These are phyloP conservation scores for Fusarium pseudonygamai DNA, from an alignment of 2,329 filamentous ascomycete genomes.

Conservation along the genomic window DNA sequence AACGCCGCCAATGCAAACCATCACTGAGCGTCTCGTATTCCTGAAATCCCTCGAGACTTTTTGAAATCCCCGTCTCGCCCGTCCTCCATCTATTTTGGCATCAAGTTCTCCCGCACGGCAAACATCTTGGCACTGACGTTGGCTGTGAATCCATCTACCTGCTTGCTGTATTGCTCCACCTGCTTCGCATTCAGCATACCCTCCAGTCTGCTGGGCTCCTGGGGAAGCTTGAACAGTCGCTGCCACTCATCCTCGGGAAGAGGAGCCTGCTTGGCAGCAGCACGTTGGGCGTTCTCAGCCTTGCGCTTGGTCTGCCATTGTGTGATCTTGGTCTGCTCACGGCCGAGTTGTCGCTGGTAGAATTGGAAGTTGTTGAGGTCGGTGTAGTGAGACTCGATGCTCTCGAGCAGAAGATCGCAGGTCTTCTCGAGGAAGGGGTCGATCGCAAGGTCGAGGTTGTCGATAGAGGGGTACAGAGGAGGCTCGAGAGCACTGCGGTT, in stretches of 20 bases:
- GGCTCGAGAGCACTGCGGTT: slow-evolving; percentile 68
- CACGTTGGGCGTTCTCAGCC: slow-evolving; percentile 88
- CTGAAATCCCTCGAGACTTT: slow-evolving; percentile 42
- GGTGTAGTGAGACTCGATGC: slow-evolving; percentile 97
- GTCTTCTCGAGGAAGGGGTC: slow-evolving; percentile 99
- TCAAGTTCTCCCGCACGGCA: slow-evolving; percentile 79
- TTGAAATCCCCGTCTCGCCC: slow-evolving; percentile 29
- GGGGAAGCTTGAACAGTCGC: slow-evolving; percentile 95
- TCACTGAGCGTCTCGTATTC: slow-evolving; percentile 47
- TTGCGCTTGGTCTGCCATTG: slow-evolving; percentile 98
- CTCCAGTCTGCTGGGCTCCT: slow-evolving; percentile 92
- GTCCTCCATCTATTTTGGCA: slow-evolving; percentile 59
- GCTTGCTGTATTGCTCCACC: slow-evolving; percentile 96
- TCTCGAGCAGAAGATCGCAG: slow-evolving; percentile 93
- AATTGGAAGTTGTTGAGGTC: slow-evolving; percentile 99
- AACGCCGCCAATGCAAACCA: slow-evolving; percentile 55
- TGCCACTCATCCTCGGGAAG: slow-evolving; percentile 99
- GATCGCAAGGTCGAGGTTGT: slow-evolving; percentile 89
- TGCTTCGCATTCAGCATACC: slow-evolving; percentile 94
- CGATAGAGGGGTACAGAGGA: slow-evolving; percentile 87
- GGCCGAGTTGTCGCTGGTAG: slow-evolving; percentile 92
- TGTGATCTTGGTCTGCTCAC: slow-evolving; percentile 96
- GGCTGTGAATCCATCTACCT: slow-evolving; percentile 95
- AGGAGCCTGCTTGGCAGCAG: slow-evolving; percentile 85
- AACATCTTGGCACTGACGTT: slow-evolving; percentile 98